These are phyloP conservation scores for Fusarium tricinctum DNA, from an alignment of 2,329 filamentous ascomycete species.

Conservation along the genomic window DNA sequence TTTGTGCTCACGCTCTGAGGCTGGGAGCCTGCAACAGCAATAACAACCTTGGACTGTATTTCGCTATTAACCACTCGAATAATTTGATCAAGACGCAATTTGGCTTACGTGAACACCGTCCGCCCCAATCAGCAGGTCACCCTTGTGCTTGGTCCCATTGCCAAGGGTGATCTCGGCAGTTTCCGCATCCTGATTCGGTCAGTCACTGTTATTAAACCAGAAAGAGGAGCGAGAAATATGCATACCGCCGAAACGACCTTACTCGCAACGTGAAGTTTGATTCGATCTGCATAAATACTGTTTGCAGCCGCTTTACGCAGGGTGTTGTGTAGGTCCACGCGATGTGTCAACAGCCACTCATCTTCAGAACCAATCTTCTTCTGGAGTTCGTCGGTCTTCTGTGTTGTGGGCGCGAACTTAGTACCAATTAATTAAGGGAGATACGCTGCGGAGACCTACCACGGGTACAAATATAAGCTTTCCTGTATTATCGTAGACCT, in stretches of 20 bases:
- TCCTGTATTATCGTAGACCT: slow-evolving; percentile 9
- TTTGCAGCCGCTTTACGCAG: background rate
- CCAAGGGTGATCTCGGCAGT: slow-evolving; percentile 9
- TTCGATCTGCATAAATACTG: background rate
- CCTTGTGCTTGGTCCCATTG: background rate
- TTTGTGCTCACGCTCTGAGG: slow-evolving; percentile 2
- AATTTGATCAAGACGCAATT: too few relatives aligned
- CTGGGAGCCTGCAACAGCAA: background rate
- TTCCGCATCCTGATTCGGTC: background rate
- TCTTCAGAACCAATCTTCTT: slow-evolving; percentile 5
- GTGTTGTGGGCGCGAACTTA: too few relatives aligned
- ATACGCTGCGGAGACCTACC: background rate
- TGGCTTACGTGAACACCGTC: slow-evolving; percentile 12
- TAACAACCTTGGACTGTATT: slow-evolving; percentile 9
- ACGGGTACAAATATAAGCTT: slow-evolving; percentile 1
- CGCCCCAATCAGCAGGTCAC: slow-evolving; percentile 9
- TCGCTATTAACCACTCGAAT: too few relatives aligned
- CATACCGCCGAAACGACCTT: background rate
- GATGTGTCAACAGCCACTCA: slow-evolving; percentile 12
- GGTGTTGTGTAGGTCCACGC: slow-evolving; percentile 12
- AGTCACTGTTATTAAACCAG: background rate
- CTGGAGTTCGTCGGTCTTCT: slow-evolving; percentile 3
- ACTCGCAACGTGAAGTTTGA: slow-evolving; percentile 6
- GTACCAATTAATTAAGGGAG: too few relatives aligned
- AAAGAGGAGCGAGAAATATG: background rate